These are phyloP conservation scores for Canavalia gladiata DNA, from an alignment of 306 rosid species.

Conservation along the genomic window DNA sequence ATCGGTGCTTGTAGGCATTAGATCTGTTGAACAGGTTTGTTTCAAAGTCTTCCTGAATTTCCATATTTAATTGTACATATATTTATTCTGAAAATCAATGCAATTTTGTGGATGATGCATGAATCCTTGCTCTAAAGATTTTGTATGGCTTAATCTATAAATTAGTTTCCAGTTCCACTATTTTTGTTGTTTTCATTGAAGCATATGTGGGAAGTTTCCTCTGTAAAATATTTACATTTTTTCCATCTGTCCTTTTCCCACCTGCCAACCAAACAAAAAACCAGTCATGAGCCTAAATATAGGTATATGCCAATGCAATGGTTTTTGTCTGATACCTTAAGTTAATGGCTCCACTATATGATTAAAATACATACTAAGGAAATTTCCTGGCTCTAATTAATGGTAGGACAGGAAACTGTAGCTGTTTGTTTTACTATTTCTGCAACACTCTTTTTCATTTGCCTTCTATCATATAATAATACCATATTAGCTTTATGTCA, in stretches of 20 bases:
- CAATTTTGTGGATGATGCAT: conserved; percentile 34
- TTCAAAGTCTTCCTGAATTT: conserved; percentile 41
- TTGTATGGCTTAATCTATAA: conserved; percentile 30
- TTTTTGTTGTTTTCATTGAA: conserved; percentile 12
- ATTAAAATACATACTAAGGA: conserved; percentile 19
- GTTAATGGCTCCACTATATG: neutral
- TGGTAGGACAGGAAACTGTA: neutral
- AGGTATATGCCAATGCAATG: neutral
- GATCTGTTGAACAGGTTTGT: conserved; percentile 77
- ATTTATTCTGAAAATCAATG: conserved; percentile 9
- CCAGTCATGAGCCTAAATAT: neutral
- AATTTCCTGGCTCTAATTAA: conserved; percentile 19
- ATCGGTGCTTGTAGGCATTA: conserved; percentile 94
- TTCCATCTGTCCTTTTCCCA: conserved; percentile 9
- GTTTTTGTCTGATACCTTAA: neutral
- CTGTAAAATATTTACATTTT: conserved; percentile 17
- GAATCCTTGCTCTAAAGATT: conserved; percentile 34
- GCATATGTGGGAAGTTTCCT: conserved; percentile 13
- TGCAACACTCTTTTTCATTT: neutral
- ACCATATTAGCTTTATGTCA: neutral
- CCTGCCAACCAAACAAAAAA: neutral
- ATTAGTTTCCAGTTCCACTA: conserved; percentile 24
- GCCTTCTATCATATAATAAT: neutral
- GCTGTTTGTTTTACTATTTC: conserved; percentile 16
- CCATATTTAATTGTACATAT: conserved; percentile 35